These are phyloP conservation scores for Annona cherimola DNA, from an alignment of 164 flowering plant genomes.

Conservation along the genomic window DNA sequence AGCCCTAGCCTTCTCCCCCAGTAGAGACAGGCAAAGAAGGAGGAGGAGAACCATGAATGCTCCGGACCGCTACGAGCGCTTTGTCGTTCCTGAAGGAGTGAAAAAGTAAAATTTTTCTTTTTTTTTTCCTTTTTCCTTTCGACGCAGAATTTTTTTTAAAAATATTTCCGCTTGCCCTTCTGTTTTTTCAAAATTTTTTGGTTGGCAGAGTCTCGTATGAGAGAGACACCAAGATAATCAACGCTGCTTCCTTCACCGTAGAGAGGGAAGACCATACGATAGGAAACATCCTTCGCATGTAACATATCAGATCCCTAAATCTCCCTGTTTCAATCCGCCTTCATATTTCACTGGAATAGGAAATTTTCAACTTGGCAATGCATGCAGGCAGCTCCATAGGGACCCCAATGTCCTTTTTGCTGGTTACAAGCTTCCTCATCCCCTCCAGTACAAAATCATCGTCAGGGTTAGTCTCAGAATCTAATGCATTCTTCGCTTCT, in stretches of 20 bases:
- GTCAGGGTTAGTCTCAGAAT: slow-evolving; percentile 64
- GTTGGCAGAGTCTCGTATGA: slow-evolving; percentile 78
- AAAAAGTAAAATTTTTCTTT: slow-evolving; percentile 49
- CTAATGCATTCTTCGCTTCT: background rate
- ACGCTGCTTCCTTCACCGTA: slow-evolving; percentile 88
- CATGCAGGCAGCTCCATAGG: slow-evolving; percentile 81
- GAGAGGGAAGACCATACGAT: slow-evolving; percentile 97
- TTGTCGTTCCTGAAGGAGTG: slow-evolving; percentile 93
- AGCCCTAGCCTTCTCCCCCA: too few relatives aligned
- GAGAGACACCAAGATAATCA: slow-evolving; percentile 97
- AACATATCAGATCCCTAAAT: background rate
- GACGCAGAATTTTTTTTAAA: background rate
- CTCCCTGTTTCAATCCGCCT: background rate
- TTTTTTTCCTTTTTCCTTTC: background rate
- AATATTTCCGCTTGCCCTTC: background rate
- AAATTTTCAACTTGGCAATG: background rate
- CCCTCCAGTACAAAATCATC: slow-evolving; percentile 91
- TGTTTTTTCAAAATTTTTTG: background rate
- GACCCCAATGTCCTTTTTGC: slow-evolving; percentile 87
- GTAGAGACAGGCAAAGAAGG: background rate
- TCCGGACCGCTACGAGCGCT: slow-evolving; percentile 87
- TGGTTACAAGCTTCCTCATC: slow-evolving; percentile 98
- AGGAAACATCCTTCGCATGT: slow-evolving; percentile 95
- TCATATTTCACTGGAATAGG: background rate
- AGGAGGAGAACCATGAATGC: slow-evolving; percentile 54